These are phyloP conservation scores for Haplosporangium sp. DNA, from an alignment of 371 early-diverging fungal species.

Conservation along the genomic window DNA sequence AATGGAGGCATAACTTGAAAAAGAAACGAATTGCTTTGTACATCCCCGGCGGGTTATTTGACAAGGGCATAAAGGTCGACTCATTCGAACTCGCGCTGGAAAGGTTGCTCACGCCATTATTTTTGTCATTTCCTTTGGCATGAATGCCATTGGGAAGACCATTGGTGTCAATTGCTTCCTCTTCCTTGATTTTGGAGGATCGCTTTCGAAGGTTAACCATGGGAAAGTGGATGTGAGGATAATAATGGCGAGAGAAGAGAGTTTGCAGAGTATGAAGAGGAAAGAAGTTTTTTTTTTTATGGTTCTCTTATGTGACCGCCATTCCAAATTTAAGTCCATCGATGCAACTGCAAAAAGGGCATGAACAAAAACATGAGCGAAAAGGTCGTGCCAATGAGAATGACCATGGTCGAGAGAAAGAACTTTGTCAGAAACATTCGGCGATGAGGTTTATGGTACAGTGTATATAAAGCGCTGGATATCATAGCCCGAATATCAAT, in stretches of 20 bases:
- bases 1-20: conserved; percentile 51
- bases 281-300: too few relatives aligned
- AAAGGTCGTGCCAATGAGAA: too few relatives aligned
- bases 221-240: background rate
- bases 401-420: too few relatives aligned
- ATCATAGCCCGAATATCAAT: too few relatives aligned
- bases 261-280: background rate
- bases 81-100: background rate
- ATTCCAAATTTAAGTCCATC: too few relatives aligned
- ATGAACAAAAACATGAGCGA: too few relatives aligned
- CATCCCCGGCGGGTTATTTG: conserved; percentile 36
- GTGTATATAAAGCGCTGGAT: too few relatives aligned
- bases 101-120: background rate
- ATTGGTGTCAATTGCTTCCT: conserved; percentile 4
- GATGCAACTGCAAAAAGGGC: too few relatives aligned
- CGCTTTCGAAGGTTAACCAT: conserved; percentile 25
- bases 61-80: conserved; percentile 47
- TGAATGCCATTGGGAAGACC: background rate
- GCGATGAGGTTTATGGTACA: too few relatives aligned
- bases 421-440: too few relatives aligned
- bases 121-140: background rate
- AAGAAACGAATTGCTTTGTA: conserved; percentile 52
- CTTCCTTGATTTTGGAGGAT: background rate
- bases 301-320: too few relatives aligned
- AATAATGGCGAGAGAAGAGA: background rate